Percentiles rank a stretch among this genome's conserved stretches.
These are phyloP conservation scores for Termitomyces sp. DNA, from an alignment of 768 basidiomycete species.

Conservation along the genomic window DNA sequence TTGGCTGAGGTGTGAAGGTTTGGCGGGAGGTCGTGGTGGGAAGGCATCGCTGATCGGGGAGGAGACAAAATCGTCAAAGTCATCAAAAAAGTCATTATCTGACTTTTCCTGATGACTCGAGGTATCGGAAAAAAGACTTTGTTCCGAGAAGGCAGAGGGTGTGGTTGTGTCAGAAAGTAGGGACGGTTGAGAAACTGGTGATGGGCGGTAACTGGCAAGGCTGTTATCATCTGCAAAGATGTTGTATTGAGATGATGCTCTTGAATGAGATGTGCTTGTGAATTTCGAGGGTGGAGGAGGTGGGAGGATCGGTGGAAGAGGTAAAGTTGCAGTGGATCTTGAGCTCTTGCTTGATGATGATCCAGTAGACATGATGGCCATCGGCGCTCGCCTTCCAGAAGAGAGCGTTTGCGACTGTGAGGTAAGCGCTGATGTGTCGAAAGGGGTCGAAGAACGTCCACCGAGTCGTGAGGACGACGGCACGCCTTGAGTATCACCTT, in stretches of 20 bases:
- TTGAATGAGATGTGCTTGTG: constrained; percentile 22
- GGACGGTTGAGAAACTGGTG: constrained; percentile 17
- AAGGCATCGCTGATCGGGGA: constrained; percentile 40
- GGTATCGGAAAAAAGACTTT: constrained; percentile 13
- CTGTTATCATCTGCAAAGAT: constrained; percentile 38
- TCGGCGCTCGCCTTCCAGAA: constrained; percentile 15
- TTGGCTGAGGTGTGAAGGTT: constrained; percentile 15
- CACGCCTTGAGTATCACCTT: constrained; percentile 2
- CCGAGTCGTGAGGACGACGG: constrained; percentile 1
- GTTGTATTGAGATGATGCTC: constrained; percentile 18
- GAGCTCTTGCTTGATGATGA: constrained; percentile 16
- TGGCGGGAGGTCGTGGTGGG: constrained; percentile 38
- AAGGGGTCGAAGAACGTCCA: constrained; percentile 9
- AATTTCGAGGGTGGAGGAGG: constrained; percentile 19
- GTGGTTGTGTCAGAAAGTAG: constrained; percentile 16
- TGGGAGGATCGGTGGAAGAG: constrained; percentile 20
- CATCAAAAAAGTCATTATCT: constrained; percentile 15
- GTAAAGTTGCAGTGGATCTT: constrained; percentile 16
- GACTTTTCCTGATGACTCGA: constrained; percentile 10
- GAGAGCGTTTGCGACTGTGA: constrained; percentile 13
- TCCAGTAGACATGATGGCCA: constrained; percentile 28
- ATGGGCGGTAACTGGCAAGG: constrained; percentile 46
- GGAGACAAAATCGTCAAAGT: constrained; percentile 30
- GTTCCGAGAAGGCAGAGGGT: constrained; percentile 18
- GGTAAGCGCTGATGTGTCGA: constrained; percentile 7